Evolutionary conservation across 78 protist species (phyloP), one percentile per base, ranked within the genome.

Genomic region (Protostelium mycophagum): DNA sequence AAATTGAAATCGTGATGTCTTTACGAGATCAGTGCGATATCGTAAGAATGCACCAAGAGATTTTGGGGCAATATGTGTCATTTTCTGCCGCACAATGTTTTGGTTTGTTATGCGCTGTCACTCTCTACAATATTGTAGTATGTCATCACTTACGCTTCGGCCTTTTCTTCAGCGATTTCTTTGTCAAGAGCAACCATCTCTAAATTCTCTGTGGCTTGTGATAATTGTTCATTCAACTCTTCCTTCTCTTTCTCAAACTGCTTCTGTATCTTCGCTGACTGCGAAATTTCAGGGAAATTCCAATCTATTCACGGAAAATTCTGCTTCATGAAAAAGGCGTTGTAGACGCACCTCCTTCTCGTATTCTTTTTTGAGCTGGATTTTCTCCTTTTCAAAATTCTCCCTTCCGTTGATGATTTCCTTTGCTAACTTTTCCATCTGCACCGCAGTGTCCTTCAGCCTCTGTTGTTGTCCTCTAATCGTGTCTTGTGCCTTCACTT

Each of bases 81-180:
- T n/a, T n/a, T n/a, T n/a, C n/a, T n/a, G n/a, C n/a, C n/a, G n/a
- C n/a, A n/a, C n/a, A n/a, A n/a, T n/a, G n/a, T n/a, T n/a, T n/a
- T n/a, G n/a, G n/a, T n/a, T n/a, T n/a, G n/a, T n/a, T n/a, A n/a
- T n/a, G n/a, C n/a, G n/a, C n/a, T n/a, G n/a, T n/a, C n/a, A n/a
- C n/a, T n/a, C n/a, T n/a, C n/a, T n/a, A n/a, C n/a, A n/a, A n/a
- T n/a, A n/a, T n/a, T n/a, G n/a, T n/a, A n/a, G n/a, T n/a, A n/a
- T n/a, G n/a, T n/a, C n/a, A n/a, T n/a, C n/a, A 51, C 73, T 51
- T 16, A 51, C 73, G 83, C 73, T 73, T 92, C 94, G 23, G 85
- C 90, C 73, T 92, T 92, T 84, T 92, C 94, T 83, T 92, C 94
- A 0, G 91, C 88, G 0, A 92, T 84, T 28, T 92, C 94, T 86